A percentile compares a stretch with the other conserved stretches of the same genome.
Conservation (phyloP, 176 grass and related monocot species). For the Tuctoria greenei region DNA sequence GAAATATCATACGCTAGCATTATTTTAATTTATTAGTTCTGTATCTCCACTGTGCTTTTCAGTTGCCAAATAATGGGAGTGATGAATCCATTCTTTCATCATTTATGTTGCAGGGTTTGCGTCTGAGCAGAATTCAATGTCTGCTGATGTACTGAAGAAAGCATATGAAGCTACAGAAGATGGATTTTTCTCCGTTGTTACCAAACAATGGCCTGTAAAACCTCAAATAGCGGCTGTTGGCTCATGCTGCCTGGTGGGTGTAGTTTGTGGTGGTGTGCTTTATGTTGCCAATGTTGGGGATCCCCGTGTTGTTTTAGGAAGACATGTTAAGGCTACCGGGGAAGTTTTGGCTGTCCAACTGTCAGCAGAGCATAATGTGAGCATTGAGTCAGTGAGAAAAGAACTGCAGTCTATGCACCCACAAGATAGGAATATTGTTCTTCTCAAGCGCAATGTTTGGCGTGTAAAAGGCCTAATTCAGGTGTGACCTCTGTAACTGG, state of each 20-base stretch:
- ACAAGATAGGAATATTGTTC: constrained; percentile 69
- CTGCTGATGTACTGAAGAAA: constrained; percentile 82
- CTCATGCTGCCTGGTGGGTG: constrained; percentile 86
- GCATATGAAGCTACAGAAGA: constrained; percentile 96
- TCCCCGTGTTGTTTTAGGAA: constrained; percentile 77
- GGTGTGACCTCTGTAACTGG: constrained; percentile 35
- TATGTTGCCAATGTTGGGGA: constrained; percentile 88
- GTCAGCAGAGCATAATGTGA: constrained; percentile 90
- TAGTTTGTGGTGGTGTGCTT: constrained; percentile 67
- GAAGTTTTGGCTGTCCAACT: constrained; percentile 86
- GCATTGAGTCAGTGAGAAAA: constrained; percentile 74
- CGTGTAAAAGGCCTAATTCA: constrained; percentile 94
- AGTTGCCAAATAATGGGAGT: neutral
- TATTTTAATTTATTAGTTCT: constrained; percentile 16
- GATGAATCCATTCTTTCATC: constrained; percentile 18
- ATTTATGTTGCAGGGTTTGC: constrained; percentile 63
- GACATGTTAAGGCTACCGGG: constrained; percentile 78
- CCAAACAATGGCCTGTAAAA: constrained; percentile 76
- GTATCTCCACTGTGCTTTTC: neutral
- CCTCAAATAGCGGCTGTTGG: constrained; percentile 94
- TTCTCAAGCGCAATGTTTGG: constrained; percentile 97
- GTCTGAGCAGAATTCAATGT: constrained; percentile 79
- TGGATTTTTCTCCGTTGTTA: constrained; percentile 83
- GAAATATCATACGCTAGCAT: neutral
- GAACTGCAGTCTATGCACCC: constrained; percentile 86